Evolutionary conservation across 2,329 filamentous ascomycete genomes (phyloP).

Genomic region (Mycogone perniciosa): DNA sequence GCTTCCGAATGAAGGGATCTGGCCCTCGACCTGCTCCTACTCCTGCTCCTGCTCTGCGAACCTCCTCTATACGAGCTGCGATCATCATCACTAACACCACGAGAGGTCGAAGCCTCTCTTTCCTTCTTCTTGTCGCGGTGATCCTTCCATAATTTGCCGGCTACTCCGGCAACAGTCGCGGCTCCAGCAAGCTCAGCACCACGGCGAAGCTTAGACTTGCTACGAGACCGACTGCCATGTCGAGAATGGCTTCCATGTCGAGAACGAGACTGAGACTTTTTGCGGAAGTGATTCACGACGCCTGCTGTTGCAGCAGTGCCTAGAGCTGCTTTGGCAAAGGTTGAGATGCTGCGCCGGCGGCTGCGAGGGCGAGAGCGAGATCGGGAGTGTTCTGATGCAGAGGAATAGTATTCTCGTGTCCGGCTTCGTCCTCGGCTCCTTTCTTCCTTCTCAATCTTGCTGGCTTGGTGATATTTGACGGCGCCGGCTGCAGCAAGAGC

Average conservation of each 20-base stretch:
- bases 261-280: conserved; percentile 41
- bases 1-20: conserved; percentile 44
- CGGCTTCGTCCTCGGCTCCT: conserved; percentile 49
- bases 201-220: conserved; percentile 42
- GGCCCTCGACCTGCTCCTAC: conserved; percentile 47
- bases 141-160: conserved; percentile 55
- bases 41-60: conserved; percentile 30
- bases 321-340: conserved; percentile 49
- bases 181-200: conserved; percentile 57
- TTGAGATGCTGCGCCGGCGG: conserved; percentile 41
- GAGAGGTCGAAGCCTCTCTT: conserved; percentile 19
- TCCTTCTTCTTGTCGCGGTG: conserved; percentile 54
- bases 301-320: conserved; percentile 54
- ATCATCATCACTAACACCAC: conserved; percentile 28
- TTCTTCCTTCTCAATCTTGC: conserved; percentile 55
- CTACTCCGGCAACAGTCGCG: conserved; percentile 53
- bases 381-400: conserved; percentile 35
- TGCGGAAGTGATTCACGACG: conserved; percentile 50
- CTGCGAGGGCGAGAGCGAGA: conserved; percentile 38
- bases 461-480: conserved; percentile 56
- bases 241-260: conserved; percentile 19
- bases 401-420: conserved; percentile 38
- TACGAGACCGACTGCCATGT: conserved; percentile 31
- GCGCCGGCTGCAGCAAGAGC: conserved; percentile 60
- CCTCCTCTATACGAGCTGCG: conserved; percentile 31